Conservation (phyloP, 805 yeast species). For the Wickerhamomyces silvicola region DNA sequence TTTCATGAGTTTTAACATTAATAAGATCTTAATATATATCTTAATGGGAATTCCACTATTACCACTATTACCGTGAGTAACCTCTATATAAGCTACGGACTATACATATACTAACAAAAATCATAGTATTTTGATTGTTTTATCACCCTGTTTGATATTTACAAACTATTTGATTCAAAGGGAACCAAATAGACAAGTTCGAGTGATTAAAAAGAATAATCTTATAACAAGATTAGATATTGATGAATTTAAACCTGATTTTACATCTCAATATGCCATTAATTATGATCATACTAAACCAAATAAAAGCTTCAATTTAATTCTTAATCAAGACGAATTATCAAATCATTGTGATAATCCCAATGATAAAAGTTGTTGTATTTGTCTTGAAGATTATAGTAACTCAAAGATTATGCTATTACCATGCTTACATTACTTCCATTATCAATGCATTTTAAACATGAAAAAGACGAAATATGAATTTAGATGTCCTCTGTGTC, state of each 20-base stretch:
- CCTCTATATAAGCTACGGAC: no score
- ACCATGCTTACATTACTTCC: constrained; percentile 2
- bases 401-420: background rate
- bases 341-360: background rate
- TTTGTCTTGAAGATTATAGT: background rate
- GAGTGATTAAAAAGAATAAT: background rate
- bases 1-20: no score
- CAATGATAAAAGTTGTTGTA: background rate
- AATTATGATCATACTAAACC: background rate
- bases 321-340: background rate
- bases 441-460: background rate
- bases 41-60: no score
- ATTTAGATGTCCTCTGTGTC: constrained; percentile 4
- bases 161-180: background rate
- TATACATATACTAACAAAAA: no score
- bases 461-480: background rate
- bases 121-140: no score
- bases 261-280: background rate
- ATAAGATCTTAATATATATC: no score
- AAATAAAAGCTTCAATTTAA: background rate
- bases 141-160: no score
- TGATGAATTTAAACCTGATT: background rate
- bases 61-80: no score
- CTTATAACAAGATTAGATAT: background rate
- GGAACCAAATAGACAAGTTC: background rate